These are phyloP conservation scores for Apiospora hydei DNA, from an alignment of 2,329 filamentous ascomycete genomes.

Conservation along the genomic window DNA sequence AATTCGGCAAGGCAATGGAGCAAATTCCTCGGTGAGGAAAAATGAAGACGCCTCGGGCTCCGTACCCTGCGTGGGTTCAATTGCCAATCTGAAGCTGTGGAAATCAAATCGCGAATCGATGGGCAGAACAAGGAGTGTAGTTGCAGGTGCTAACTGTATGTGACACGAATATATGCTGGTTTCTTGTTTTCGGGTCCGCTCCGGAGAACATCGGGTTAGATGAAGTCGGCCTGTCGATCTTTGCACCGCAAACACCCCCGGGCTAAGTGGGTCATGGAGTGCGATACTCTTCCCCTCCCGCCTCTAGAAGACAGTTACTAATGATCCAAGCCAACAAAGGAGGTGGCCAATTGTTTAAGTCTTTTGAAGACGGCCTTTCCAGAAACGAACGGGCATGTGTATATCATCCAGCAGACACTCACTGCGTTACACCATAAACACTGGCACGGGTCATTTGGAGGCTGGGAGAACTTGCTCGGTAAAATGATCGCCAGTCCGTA, in stretches of 20 bases:
- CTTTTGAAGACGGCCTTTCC: no score
- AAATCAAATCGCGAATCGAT: no score
- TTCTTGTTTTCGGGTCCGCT: background rate
- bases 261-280: background rate
- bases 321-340: background rate
- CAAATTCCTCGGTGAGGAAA: no score
- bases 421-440: background rate
- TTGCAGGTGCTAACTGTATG: background rate
- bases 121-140: no score
- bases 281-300: background rate
- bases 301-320: background rate
- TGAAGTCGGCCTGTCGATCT: slow-evolving; percentile 11
- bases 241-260: background rate
- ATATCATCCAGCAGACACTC: background rate
- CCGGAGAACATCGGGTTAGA: slow-evolving; percentile 1
- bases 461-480: no score
- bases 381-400: background rate
- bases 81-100: no score
- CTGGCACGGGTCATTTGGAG: no score
- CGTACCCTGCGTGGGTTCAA: no score
- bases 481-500: no score
- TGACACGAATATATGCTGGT: background rate
- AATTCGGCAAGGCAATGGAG: background rate
- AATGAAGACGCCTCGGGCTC: no score
- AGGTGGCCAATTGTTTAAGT: background rate